A percentile compares a stretch with the other conserved stretches of the same genome.
phyloP scores from a whole-genome alignment of 1,284 basidiomycete species.

The Ceratobasidium sp. region DNA sequence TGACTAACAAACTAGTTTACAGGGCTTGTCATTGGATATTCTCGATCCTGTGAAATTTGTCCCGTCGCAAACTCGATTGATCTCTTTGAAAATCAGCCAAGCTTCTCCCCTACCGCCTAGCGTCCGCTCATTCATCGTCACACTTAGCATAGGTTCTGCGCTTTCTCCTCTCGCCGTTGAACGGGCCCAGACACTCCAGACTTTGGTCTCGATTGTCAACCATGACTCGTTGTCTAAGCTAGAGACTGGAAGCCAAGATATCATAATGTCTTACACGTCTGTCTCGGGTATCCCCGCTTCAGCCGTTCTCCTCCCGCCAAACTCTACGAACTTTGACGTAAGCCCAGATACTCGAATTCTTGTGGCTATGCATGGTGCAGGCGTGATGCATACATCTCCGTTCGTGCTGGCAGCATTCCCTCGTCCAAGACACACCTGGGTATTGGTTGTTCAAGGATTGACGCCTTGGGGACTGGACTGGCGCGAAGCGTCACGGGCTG shows the following conservation, averaged over 20 bases:
- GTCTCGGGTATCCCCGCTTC: conserved; percentile 67
- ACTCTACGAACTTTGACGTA: conserved; percentile 50
- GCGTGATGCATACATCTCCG: conserved; percentile 68
- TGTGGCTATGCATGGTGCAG: conserved; percentile 87
- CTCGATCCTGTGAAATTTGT: conserved; percentile 37
- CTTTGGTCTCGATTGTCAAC: conserved; percentile 63
- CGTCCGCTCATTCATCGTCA: background rate
- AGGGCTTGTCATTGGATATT: conserved; percentile 40
- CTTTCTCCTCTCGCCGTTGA: background rate
- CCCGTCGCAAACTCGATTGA: conserved; percentile 48
- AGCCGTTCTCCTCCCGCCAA: conserved; percentile 67
- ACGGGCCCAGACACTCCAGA: conserved; percentile 50
- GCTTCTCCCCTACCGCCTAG: background rate
- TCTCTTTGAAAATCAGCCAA: conserved; percentile 49
- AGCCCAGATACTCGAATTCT: conserved; percentile 62
- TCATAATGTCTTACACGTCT: conserved; percentile 67
- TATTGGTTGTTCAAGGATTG: conserved; percentile 77
- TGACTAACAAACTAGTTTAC: background rate
- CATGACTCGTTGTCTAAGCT: conserved; percentile 48
- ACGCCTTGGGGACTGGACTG: conserved; percentile 89
- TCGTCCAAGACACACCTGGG: conserved; percentile 72
- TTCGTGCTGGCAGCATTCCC: conserved; percentile 75
- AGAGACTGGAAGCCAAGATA: background rate
- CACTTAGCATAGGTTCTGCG: background rate
- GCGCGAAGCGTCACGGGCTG: conserved; percentile 79